A percentile compares a stretch with the other conserved stretches of the same genome.
These are phyloP conservation scores for Basidiobolus meristosporus DNA, from an alignment of 371 early-diverging fungal genomes.

Conservation along the genomic window DNA sequence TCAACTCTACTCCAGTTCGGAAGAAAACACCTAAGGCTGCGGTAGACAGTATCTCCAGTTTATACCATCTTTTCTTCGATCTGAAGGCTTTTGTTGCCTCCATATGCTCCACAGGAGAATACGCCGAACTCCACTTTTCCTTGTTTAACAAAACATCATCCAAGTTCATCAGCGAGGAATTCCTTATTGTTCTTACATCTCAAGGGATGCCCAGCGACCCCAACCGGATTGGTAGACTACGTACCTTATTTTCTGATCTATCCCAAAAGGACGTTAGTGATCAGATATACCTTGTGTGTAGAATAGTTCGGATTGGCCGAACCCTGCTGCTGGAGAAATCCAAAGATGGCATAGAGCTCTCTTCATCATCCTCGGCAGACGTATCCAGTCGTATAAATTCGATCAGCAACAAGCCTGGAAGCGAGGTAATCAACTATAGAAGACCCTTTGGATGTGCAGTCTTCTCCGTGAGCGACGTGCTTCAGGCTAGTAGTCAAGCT, in stretches of 20 bases:
- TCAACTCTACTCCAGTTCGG: too few species aligned
- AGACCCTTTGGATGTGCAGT: slow-evolving; percentile 52
- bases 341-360: slow-evolving; percentile 5
- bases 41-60: slow-evolving; percentile 1
- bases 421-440: slow-evolving; percentile 8
- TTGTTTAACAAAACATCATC: slow-evolving; percentile 26
- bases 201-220: slow-evolving; percentile 36
- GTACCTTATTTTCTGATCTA: slow-evolving; percentile 34
- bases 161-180: slow-evolving; percentile 41
- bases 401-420: neutral
- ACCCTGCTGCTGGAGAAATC: slow-evolving; percentile 19
- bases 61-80: slow-evolving; percentile 28
- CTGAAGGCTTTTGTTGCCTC: slow-evolving; percentile 40
- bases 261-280: slow-evolving; percentile 23
- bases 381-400: neutral
- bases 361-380: slow-evolving; percentile 4
- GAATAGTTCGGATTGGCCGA: slow-evolving; percentile 34
- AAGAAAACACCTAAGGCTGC: neutral
- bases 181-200: slow-evolving; percentile 23
- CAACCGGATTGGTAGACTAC: slow-evolving; percentile 20
- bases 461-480: slow-evolving; percentile 20
- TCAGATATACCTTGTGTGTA: slow-evolving; percentile 32
- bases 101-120: slow-evolving; percentile 39
- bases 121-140: slow-evolving; percentile 37
- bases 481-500: slow-evolving; percentile 9